Evolutionary conservation across 2,329 filamentous ascomycete genomes (phyloP).

Genomic region (Botrytis squamosa): DNA sequence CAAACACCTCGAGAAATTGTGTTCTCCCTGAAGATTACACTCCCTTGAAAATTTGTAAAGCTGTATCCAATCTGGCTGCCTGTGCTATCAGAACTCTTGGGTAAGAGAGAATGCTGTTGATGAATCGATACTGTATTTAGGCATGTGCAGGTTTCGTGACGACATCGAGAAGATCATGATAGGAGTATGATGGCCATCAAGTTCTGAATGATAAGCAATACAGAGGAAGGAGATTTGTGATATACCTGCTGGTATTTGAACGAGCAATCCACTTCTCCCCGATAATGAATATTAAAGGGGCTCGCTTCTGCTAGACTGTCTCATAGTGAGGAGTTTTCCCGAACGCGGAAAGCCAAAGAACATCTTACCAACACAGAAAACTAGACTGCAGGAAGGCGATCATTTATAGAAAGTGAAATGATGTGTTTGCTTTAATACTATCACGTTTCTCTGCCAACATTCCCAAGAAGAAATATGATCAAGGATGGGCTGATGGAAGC

Average conservation of each 20-base stretch:
- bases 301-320: background rate
- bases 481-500: background rate
- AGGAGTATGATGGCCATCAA: background rate
- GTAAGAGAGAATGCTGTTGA: background rate
- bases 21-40: background rate
- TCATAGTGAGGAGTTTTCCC: background rate
- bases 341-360: background rate
- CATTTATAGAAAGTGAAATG: background rate
- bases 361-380: background rate
- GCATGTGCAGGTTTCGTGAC: background rate
- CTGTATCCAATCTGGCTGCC: background rate
- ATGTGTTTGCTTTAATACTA: background rate
- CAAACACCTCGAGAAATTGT: background rate
- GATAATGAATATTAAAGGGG: background rate
- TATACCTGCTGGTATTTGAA: background rate
- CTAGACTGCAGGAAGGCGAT: background rate
- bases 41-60: background rate
- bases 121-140: background rate
- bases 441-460: background rate
- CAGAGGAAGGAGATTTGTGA: rapidly evolving
- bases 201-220: background rate
- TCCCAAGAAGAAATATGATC: background rate
- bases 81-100: background rate
- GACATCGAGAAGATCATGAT: background rate
- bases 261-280: background rate